A percentile compares a stretch with the other conserved stretches of the same genome.
phyloP scores from a whole-genome alignment of 495 filamentous ascomycete genomes.

The Aspergillus ellipticus region DNA sequence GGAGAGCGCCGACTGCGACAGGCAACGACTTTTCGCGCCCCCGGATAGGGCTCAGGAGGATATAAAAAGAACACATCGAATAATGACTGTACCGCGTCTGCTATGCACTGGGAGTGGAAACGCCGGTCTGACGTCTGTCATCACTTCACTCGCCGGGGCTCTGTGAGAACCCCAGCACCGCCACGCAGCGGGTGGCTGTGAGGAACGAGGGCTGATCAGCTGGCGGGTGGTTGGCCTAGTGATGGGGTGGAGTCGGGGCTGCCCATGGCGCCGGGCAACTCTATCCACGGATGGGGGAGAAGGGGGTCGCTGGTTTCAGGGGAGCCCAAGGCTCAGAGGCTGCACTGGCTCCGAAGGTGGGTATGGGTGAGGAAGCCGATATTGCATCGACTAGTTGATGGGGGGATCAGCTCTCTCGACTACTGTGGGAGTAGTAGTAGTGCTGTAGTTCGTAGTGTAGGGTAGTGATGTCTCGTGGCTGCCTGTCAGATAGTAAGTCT shows the following conservation, averaged over 20 bases:
- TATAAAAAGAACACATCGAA: background rate
- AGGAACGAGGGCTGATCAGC: background rate
- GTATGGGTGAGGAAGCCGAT: no score
- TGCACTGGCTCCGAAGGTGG: no score
- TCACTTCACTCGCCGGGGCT: no score
- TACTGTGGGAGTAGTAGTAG: no score
- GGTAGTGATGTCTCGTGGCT: background rate
- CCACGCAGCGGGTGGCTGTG: conserved; percentile 21
- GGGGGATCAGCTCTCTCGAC: no score
- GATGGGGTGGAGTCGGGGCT: conserved; percentile 17
- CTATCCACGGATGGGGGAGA: conserved; percentile 10
- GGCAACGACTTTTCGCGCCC: background rate
- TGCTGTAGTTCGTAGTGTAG: no score
- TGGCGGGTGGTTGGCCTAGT: conserved; percentile 34
- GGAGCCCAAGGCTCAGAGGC: no score
- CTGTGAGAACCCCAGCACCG: no score
- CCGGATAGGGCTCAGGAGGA: background rate
- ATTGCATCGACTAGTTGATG: no score
- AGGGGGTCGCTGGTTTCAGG: conserved; percentile 10
- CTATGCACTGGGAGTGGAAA: conserved; percentile 1
- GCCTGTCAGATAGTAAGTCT: background rate
- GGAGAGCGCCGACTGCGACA: background rate
- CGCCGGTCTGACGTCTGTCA: background rate
- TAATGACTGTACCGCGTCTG: background rate
- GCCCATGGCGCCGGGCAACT: conserved; percentile 8